These are phyloP conservation scores for Coprinopsis strossmayeri DNA, from an alignment of 768 basidiomycete species.

Conservation along the genomic window DNA sequence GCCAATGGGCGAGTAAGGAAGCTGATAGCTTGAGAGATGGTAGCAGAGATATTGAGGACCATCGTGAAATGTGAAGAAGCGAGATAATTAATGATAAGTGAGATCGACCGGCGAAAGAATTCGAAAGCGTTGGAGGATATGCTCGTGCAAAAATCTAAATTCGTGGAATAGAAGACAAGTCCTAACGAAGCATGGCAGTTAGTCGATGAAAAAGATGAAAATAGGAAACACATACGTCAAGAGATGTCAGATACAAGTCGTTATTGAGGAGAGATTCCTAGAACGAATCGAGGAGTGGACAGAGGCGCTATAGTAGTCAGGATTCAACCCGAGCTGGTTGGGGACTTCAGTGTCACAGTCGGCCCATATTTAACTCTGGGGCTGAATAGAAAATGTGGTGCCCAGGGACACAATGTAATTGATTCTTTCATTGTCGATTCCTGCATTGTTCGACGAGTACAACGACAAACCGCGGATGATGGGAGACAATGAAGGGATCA, in stretches of 20 bases:
- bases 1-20: constrained; percentile 33
- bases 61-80: constrained; percentile 1
- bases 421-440: constrained; percentile 1
- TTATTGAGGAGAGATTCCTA: background rate
- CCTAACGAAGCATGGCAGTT: background rate
- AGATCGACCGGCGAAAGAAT: constrained; percentile 7
- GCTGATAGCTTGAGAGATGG: constrained; percentile 25
- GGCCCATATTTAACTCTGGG: constrained; percentile 4
- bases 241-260: constrained; percentile 4
- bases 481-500: background rate
- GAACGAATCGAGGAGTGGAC: constrained; percentile 2
- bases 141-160: too few relatives aligned
- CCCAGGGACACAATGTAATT: constrained; percentile 3
- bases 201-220: background rate
- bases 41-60: constrained; percentile 14
- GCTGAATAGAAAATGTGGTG: background rate
- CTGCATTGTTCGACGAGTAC: constrained; percentile 2
- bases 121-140: background rate
- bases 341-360: background rate
- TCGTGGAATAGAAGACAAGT: constrained; percentile 4
- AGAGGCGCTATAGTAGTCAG: constrained; percentile 3
- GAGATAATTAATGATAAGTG: background rate
- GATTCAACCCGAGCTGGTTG: constrained; percentile 9
- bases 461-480: background rate
- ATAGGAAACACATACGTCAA: constrained; percentile 4